Conservation (phyloP, 2,329 filamentous ascomycete genomes). For the Pyrenophora teres region DNA sequence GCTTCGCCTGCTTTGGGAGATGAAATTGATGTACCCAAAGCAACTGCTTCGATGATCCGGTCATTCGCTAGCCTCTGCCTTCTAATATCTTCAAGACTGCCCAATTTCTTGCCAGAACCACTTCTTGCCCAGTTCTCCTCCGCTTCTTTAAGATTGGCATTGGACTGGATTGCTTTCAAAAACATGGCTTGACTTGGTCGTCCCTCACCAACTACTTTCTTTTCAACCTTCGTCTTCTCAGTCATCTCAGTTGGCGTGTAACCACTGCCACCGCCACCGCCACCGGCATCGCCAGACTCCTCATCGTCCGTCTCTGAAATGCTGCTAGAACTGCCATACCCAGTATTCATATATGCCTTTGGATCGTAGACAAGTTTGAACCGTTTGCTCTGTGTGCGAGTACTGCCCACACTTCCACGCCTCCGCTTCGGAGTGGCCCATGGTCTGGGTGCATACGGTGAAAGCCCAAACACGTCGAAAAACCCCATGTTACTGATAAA, state of each 20-base stretch:
- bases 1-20: no score
- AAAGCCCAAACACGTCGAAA: neutral
- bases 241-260: neutral
- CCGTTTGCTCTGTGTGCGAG: neutral
- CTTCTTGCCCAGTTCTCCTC: no score
- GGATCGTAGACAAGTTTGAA: neutral
- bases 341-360: neutral
- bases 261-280: no score
- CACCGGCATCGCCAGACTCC: neutral
- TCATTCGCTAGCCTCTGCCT: neutral
- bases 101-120: no score
- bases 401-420: no score
- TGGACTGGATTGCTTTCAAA: neutral
- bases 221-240: neutral
- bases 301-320: neutral
- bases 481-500: neutral
- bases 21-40: no score
- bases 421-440: neutral
- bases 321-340: neutral
- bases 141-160: neutral
- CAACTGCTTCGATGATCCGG: neutral
- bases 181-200: no score
- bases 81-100: neutral
- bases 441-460: neutral
- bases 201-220: no score